Conservation (phyloP, 73 alveolate genomes). For the Tetrahymena malaccensis region DNA sequence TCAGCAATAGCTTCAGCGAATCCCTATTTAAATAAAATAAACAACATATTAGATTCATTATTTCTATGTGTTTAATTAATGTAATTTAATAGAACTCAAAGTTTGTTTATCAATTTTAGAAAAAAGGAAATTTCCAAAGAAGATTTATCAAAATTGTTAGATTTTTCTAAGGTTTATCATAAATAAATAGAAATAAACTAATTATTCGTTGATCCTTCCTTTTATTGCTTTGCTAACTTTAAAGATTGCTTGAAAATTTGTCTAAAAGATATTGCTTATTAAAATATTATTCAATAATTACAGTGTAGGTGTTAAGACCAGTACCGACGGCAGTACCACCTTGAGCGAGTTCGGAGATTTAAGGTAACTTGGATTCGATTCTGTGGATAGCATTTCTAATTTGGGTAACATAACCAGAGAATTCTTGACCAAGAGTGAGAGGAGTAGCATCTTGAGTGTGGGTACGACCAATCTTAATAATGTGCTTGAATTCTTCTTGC, state of each 20-base stretch:
- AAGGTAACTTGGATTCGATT: slow-evolving; percentile 69
- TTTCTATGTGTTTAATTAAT: no score
- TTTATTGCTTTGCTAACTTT: no score
- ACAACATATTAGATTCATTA: no score
- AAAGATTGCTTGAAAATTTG: no score
- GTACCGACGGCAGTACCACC: slow-evolving; percentile 99
- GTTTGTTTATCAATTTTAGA: no score
- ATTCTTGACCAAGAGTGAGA: slow-evolving; percentile 97
- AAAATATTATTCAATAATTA: neutral
- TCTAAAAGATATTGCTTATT: neutral
- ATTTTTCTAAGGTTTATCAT: neutral
- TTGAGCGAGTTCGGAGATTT: slow-evolving; percentile 84
- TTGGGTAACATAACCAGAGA: slow-evolving; percentile 89
- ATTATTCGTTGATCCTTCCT: neutral
- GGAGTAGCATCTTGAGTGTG: slow-evolving; percentile 99
- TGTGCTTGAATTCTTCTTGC: slow-evolving; percentile 80
- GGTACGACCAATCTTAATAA: slow-evolving; percentile 98
- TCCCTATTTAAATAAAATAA: neutral
- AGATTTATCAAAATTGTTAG: neutral
- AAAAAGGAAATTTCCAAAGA: neutral
- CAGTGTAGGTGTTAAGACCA: slow-evolving; percentile 94
- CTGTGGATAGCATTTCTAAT: slow-evolving; percentile 68
- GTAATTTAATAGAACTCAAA: neutral
- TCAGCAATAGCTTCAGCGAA: slow-evolving; percentile 69
- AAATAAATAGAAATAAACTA: no score